Evolutionary conservation across 2,329 filamentous ascomycete species (phyloP).

Genomic region (Ophiosphaerella narmari): DNA sequence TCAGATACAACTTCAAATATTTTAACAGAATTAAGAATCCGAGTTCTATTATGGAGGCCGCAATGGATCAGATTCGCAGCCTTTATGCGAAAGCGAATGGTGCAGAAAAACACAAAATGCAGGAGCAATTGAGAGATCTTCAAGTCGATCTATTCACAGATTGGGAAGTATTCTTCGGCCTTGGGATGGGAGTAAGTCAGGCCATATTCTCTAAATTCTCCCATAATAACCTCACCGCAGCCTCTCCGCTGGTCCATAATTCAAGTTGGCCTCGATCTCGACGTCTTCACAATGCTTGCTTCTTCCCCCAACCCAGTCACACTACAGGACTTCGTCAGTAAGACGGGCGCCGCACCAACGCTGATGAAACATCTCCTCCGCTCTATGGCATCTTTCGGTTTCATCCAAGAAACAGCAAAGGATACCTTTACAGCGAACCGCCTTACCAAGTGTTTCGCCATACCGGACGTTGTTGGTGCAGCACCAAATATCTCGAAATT

Average conservation of each 20-base stretch:
- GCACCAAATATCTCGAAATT: slow-evolving; percentile 30
- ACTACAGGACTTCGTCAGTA: slow-evolving; percentile 22
- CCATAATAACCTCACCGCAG: slow-evolving; percentile 1
- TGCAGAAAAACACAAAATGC: slow-evolving; percentile 21
- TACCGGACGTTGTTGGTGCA: slow-evolving; percentile 30
- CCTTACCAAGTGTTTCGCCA: slow-evolving; percentile 32
- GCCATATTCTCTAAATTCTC: background rate
- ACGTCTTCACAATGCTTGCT: slow-evolving; percentile 23
- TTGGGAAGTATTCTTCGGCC: slow-evolving; percentile 27
- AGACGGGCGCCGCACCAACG: slow-evolving; percentile 27
- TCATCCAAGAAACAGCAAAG: slow-evolving; percentile 33
- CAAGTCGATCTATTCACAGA: slow-evolving; percentile 30
- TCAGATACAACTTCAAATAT: background rate
- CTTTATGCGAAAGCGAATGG: slow-evolving; percentile 25
- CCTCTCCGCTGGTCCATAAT: slow-evolving; percentile 28
- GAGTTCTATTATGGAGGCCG: slow-evolving; percentile 23
- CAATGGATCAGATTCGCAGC: slow-evolving; percentile 23
- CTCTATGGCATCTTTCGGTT: slow-evolving; percentile 37
- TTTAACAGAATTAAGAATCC: background rate
- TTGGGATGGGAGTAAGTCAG: slow-evolving; percentile 16
- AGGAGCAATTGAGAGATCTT: slow-evolving; percentile 31
- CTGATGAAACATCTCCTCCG: slow-evolving; percentile 41
- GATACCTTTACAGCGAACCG: slow-evolving; percentile 37
- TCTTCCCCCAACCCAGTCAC: slow-evolving; percentile 10
- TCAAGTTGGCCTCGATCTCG: slow-evolving; percentile 25